Conservation (phyloP, 2,329 filamentous ascomycete species). For the Gnomoniopsis smithogilvyi region DNA sequence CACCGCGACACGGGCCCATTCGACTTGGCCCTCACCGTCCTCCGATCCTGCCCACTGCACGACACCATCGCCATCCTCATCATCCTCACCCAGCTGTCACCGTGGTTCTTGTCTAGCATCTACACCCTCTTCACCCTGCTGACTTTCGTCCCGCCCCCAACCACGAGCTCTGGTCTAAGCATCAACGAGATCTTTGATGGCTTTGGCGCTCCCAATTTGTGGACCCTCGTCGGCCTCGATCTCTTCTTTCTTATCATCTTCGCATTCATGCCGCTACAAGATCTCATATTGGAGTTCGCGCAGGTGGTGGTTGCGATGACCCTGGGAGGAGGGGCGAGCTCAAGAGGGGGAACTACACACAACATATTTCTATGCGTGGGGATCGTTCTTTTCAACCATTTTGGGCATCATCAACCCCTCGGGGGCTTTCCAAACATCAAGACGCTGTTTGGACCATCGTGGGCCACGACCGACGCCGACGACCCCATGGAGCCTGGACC, state of each 20-base stretch:
- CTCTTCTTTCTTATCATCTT: constrained; percentile 78
- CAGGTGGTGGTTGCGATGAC: constrained; percentile 93
- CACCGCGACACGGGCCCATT: constrained; percentile 71
- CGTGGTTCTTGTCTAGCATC: constrained; percentile 81
- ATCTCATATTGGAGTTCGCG: constrained; percentile 83
- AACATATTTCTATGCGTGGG: constrained; percentile 69
- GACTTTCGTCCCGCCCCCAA: constrained; percentile 84
- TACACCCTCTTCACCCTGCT: constrained; percentile 90
- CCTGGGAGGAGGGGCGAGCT: constrained; percentile 74
- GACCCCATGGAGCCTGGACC: constrained; percentile 44
- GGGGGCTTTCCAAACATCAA: constrained; percentile 40
- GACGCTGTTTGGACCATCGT: constrained; percentile 27
- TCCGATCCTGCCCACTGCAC: constrained; percentile 84
- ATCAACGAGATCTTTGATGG: constrained; percentile 90
- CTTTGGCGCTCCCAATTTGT: constrained; percentile 79
- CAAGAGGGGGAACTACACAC: constrained; percentile 64
- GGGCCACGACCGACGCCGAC: constrained; percentile 40
- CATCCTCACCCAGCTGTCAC: constrained; percentile 87
- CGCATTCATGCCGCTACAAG: constrained; percentile 83
- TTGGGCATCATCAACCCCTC: constrained; percentile 40
- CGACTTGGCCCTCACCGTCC: constrained; percentile 78
- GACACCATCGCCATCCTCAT: constrained; percentile 97
- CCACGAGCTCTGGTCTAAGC: constrained; percentile 73
- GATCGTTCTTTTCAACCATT: constrained; percentile 59
- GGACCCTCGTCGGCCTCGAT: constrained; percentile 82